A percentile compares a stretch with the other conserved stretches of the same genome.
These are phyloP conservation scores for Suhomyces sp. DNA, from an alignment of 805 yeast species.

Conservation along the genomic window DNA sequence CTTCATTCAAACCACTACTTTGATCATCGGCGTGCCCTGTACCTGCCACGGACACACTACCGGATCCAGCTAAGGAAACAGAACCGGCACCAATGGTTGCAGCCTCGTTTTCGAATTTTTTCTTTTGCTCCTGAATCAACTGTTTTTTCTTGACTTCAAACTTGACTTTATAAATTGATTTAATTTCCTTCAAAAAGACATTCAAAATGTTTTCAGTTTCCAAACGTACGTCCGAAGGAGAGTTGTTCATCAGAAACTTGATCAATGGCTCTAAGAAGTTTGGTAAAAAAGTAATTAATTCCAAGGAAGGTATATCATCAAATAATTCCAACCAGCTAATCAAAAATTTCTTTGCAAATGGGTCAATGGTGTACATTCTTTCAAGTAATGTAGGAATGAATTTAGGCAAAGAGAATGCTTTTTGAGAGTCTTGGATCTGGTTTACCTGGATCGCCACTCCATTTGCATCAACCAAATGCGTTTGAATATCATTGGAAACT, in stretches of 20 bases:
- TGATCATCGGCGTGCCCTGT: too few relatives aligned
- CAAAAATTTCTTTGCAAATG: slow-evolving; percentile 85
- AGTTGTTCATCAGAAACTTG: slow-evolving; percentile 69
- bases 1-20: too few relatives aligned
- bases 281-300: slow-evolving; percentile 82
- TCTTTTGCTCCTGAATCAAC: slow-evolving; percentile 16
- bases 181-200: slow-evolving; percentile 75
- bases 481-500: slow-evolving; percentile 30
- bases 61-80: too few relatives aligned
- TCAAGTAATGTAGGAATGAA: slow-evolving; percentile 92
- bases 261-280: slow-evolving; percentile 84
- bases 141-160: slow-evolving; percentile 41
- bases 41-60: too few relatives aligned
- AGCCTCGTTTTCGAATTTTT: neutral
- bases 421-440: slow-evolving; percentile 55
- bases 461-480: slow-evolving; percentile 51
- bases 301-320: slow-evolving; percentile 90
- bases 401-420: slow-evolving; percentile 79
- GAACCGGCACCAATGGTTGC: slow-evolving; percentile 3
- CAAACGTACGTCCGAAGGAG: slow-evolving; percentile 82
- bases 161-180: slow-evolving; percentile 70
- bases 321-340: slow-evolving; percentile 93
- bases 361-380: slow-evolving; percentile 87
- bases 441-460: slow-evolving; percentile 62
- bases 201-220: slow-evolving; percentile 80